Evolutionary conservation across 2,329 filamentous ascomycete genomes (phyloP).

Genomic region (Beauveria caledonica): DNA sequence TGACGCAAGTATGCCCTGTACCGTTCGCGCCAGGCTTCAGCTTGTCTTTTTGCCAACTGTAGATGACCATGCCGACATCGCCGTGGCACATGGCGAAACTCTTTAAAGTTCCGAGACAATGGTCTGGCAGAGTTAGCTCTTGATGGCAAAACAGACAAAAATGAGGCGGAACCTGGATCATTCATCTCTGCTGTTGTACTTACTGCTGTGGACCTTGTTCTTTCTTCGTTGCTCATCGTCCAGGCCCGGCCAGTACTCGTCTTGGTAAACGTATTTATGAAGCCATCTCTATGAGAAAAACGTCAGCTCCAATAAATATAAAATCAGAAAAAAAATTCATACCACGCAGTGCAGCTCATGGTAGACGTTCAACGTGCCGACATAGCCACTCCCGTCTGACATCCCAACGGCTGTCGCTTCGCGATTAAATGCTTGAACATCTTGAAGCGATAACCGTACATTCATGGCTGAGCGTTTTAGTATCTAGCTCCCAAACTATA

Average conservation of each 20-base stretch:
- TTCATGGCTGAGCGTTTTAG: conserved; percentile 2
- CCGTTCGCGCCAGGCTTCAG: conserved; percentile 5
- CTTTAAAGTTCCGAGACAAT: conserved; percentile 4
- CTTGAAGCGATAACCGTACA: not conserved
- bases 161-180: no score
- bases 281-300: not conserved
- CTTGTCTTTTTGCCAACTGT: conserved; percentile 7
- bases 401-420: conserved; percentile 5
- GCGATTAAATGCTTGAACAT: conserved; percentile 5
- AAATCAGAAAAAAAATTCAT: not conserved
- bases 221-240: conserved; percentile 6
- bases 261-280: conserved; percentile 10
- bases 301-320: not conserved
- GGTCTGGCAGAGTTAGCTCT: not conserved
- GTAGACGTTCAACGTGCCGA: conserved; percentile 10
- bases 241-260: conserved; percentile 6
- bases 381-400: conserved; percentile 9
- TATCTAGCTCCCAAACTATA: not conserved
- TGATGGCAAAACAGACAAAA: no score
- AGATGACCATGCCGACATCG: conserved; percentile 9
- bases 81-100: conserved; percentile 8
- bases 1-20: not conserved
- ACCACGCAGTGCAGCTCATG: conserved; percentile 9
- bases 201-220: conserved; percentile 10
- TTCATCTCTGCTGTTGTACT: not conserved